Base-by-base conservation (phyloP, 345 rosid species). In the Eucalyptus decipiens region DNA sequence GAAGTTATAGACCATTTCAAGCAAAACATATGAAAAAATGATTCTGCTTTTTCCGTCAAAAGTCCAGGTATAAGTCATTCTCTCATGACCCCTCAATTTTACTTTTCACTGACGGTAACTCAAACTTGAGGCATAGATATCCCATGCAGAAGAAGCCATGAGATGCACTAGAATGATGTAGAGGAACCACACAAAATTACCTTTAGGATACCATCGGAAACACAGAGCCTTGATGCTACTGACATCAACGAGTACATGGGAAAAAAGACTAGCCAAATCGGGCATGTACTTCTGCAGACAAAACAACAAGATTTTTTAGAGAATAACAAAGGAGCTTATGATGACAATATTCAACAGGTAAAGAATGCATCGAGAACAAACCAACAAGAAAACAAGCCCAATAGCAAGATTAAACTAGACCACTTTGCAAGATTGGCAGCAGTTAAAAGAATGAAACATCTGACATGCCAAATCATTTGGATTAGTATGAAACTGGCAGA, bases 241-340 rank as follows among this genome's bases (percentile, higher is more conserved):
- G 80, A 97, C 99, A 91, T 97, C 99, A 32, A 97, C 99, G 28
- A 97, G 91, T 67, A 92, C 89, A 92, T 96, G 99, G 65, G 98
- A 86, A 92, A 97, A 97, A 80, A 96, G 95, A 76, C 93, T 88
- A 90, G 98, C 97, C 92, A 97, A 91, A 45, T 95, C 93, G 12
- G 98, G 96, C 99, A 97, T 96, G 91, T 95, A 96, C 91, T 97
- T 98, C 99, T 98, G 95, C 89, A 91, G 85, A 56, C 89, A 87
- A 90, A 58, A 56, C 58, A 28, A 37, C 17, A 30, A 81, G 58
- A 47, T 58, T 32, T 69, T 34, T 69, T 32, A 69, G 23, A 76
- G 85, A 76, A 5, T 19, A 87, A 72, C n/a, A 28, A 26, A 87
- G 51, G 49, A 47, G 52, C 48, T 34, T 48, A 52, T 21, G 47